Conservation (phyloP, 345 rosid genomes). For the Alliaria petiolata region DNA sequence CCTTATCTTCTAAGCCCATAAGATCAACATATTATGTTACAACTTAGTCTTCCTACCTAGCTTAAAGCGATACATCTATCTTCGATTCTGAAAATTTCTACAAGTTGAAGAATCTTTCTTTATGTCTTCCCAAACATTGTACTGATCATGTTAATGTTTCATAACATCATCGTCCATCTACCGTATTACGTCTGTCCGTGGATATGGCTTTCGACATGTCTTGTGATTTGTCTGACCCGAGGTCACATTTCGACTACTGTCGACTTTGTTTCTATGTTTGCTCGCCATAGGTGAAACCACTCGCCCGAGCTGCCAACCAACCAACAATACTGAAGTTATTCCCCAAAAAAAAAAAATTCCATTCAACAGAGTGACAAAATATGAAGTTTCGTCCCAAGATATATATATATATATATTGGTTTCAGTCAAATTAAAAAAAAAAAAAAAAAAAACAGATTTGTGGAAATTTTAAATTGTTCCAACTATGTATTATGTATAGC, state of each 20-base stretch:
- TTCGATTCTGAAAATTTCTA: neutral
- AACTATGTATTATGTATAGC: neutral
- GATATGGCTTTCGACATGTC: no score
- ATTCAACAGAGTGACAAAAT: neutral
- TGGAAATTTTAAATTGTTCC: neutral
- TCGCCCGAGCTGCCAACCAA: neutral
- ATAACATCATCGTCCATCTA: neutral
- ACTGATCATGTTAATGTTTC: neutral
- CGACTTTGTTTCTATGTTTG: neutral
- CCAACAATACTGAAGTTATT: neutral
- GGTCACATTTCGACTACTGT: neutral
- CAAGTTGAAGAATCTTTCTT: neutral
- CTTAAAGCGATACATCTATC: neutral
- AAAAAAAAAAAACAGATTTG: neutral
- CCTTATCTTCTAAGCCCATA: neutral
- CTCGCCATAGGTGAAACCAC: neutral
- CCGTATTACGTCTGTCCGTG: neutral
- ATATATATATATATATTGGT: neutral
- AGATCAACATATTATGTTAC: neutral
- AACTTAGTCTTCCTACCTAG: neutral
- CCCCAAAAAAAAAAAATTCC: neutral
- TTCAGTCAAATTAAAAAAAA: neutral
- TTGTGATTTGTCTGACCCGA: neutral
- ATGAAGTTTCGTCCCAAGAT: neutral
- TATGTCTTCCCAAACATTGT: neutral